Percentiles rank a stretch among this genome's conserved stretches.
These are phyloP conservation scores for Yarrowia hollandica DNA, from an alignment of 805 yeast genomes.

Conservation along the genomic window DNA sequence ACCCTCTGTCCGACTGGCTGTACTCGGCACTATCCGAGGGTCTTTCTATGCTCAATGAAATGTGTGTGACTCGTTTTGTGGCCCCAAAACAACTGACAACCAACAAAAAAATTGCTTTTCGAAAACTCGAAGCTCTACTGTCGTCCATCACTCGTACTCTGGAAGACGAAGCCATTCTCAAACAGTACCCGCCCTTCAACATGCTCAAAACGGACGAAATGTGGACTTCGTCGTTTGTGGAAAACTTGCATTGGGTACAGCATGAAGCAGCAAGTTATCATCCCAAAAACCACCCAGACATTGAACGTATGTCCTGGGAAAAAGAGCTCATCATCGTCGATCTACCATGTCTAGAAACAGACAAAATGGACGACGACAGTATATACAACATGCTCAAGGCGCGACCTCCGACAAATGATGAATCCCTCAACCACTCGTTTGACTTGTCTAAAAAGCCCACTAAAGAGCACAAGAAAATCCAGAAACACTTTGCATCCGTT, in stretches of 20 bases:
- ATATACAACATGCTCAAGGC: no score
- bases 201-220: neutral
- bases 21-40: neutral
- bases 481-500: neutral
- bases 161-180: neutral
- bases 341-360: no score
- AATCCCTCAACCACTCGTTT: no score
- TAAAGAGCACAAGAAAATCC: no score
- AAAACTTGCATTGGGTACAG: neutral
- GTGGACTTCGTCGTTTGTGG: neutral
- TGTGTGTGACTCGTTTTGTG: neutral
- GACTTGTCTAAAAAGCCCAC: no score
- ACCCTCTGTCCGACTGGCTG: neutral
- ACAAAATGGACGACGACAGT: no score
- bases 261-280: neutral
- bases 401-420: no score
- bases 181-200: neutral
- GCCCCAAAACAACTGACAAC: neutral
- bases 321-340: no score
- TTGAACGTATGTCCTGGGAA: no score
- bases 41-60: neutral
- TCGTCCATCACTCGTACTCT: neutral
- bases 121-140: neutral
- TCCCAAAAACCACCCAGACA: neutral
- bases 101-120: neutral